Evolutionary conservation across 129 eudicot species (phyloP), one percentile per base, ranked within the genome.

Genomic region (Ambrosia trifida): DNA sequence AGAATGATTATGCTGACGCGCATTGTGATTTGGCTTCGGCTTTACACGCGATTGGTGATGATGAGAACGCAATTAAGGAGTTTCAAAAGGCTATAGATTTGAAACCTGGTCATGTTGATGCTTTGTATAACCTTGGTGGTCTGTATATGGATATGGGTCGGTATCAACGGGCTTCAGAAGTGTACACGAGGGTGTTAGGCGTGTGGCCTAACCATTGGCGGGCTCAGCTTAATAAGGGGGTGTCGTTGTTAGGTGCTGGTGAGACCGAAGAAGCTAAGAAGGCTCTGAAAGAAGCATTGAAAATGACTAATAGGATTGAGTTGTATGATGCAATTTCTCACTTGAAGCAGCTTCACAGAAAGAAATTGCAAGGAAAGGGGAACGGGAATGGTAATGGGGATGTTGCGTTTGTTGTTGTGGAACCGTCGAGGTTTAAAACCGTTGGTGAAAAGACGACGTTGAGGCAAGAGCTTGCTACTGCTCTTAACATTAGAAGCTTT

Each of bases 1-100:
- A 94, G 66, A 84, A 86, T 11, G 99, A 94, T 77, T 94, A 87
- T 66, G 96, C 99, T 0, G 99, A 94, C 79, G 99, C 99, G 1
- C 97, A 94, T 75, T 94, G 99, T 74, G 99, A 94, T 78, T 70
- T 94, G 76, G 99, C 99, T 51, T 94, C 99, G 1, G 99, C 99
- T 6, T 88, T 94, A 75, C 99, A 94, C 61, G 99, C 97, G 7
- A 73, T 85, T 84, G 93, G 93, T 46, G 97, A 94, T 73, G 97
- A 94, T 73, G 99, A 94, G 28, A 87, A 83, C 80, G 97, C 99
- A 3, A 82, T 94, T 72, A 88, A 90, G 81, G 97, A 89, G 90
- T 94, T 94, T 79, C 99, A 94, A 64, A 94, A 90, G 74, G 99
- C 99, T 11, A 87, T 94, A 81, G 99, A 94, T 81, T 72, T 94